Conservation (phyloP, 768 basidiomycete species). For the Suillus weaverae region DNA sequence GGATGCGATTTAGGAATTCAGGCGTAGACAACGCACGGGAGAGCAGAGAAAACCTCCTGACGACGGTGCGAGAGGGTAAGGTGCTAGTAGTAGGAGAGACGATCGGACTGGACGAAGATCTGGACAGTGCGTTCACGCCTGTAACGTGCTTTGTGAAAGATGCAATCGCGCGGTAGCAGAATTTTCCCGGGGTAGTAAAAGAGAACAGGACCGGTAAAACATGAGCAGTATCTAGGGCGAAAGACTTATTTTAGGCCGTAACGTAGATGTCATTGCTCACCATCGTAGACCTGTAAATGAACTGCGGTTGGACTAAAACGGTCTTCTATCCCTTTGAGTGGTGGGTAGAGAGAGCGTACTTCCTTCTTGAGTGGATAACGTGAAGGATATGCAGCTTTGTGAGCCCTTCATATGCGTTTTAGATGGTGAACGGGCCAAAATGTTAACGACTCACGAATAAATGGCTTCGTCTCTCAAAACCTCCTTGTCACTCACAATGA, state of each 20-base stretch:
- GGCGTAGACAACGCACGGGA: slow-evolving; percentile 10
- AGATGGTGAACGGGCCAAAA: not conserved
- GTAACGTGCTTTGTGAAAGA: slow-evolving; percentile 68
- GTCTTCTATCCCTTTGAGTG: slow-evolving; percentile 53
- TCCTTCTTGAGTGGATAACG: slow-evolving; percentile 54
- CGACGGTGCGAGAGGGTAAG: not conserved
- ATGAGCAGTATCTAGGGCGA: slow-evolving; percentile 61
- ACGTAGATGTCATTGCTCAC: slow-evolving; percentile 34
- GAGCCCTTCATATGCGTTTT: slow-evolving; percentile 57
- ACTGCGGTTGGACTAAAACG: slow-evolving; percentile 68
- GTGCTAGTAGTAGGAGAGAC: slow-evolving; percentile 9
- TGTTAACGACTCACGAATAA: slow-evolving; percentile 54
- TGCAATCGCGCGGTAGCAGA: slow-evolving; percentile 76
- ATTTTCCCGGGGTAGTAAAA: slow-evolving; percentile 78
- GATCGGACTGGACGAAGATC: slow-evolving; percentile 10
- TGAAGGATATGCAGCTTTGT: slow-evolving; percentile 86
- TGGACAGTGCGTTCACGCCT: slow-evolving; percentile 36
- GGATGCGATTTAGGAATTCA: slow-evolving; percentile 3
- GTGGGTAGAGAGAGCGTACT: slow-evolving; percentile 53
- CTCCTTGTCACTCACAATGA: slow-evolving; percentile 89
- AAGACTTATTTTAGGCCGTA: slow-evolving; percentile 19
- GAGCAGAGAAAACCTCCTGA: slow-evolving; percentile 7
- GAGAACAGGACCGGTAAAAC: slow-evolving; percentile 72
- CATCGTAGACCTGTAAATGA: slow-evolving; percentile 93
- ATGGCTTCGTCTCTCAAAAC: slow-evolving; percentile 91